Base-by-base conservation (phyloP, 495 filamentous ascomycete genomes). In the Neurospora sp. region DNA sequence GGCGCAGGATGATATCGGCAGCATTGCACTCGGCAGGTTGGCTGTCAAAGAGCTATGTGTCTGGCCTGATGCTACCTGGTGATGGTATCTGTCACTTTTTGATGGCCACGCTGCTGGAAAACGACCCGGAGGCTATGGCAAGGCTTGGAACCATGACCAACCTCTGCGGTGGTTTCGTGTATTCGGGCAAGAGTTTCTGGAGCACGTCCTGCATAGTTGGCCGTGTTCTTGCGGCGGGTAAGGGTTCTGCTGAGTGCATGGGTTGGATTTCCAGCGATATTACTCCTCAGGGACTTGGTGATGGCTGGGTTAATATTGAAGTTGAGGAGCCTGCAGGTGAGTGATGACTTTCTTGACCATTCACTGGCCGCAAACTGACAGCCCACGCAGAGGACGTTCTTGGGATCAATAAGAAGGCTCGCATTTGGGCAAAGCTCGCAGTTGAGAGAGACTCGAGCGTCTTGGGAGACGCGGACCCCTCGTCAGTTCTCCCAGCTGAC, bases 121-220 rank as follows among this genome's bases (percentile, higher is more conserved):
- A 93, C 75, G 91, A 94, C 76, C 79, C 84, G 6, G 82, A 88
- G 19, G 92, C 90, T 38, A 82, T 95, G 54, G 79, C 84, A 19
- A 86, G 76, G 66, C 84, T 97, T 5, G 93, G 93, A 0, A 85
- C 89, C 28, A 85, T 87, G 59, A 90, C 89, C 3, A 94, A 91
- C 79, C 82, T 97, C 9, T 91, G 91, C 76, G 91, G 91, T n/a
- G 93, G 93, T 5, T 93, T 97, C 76, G 81, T 91, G 9, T 94
- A 93, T 77, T 79, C 77, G 10, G 87, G 85, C 21, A 89, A 88
- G 74, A 94, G 89, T 71, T 96, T 91, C 85, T 97, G 93, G 93
- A 94, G 92, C 80, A 94, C 91, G 39, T 82, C 86, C 59, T 93
- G 91, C 77, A 85, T 96, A 54, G 88, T 94, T 34, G 92, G 92